Percentiles rank a stretch among this genome's conserved stretches.
Evolutionary conservation across 2,329 filamentous ascomycete genomes (phyloP).

Genomic region (Fonsecaea nubica): DNA sequence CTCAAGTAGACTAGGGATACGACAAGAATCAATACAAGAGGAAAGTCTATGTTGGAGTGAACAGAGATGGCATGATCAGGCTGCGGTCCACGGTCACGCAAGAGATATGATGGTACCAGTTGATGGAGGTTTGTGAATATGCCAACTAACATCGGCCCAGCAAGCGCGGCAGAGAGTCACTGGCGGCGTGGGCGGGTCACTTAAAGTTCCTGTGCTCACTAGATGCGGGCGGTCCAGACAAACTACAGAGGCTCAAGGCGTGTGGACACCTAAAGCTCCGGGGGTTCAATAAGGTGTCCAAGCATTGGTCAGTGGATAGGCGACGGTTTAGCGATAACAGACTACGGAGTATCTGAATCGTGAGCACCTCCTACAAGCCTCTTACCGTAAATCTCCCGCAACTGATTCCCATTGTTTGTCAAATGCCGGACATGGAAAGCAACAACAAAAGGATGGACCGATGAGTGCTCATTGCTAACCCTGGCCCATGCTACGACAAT

Average conservation of each 20-base stretch:
- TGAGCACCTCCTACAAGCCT: neutral
- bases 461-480: neutral
- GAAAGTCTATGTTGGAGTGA: neutral
- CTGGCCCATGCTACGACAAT: neutral
- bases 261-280: neutral
- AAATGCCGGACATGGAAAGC: constrained; percentile 2
- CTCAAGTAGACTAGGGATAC: neutral
- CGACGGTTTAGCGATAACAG: constrained; percentile 11
- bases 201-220: constrained; percentile 1
- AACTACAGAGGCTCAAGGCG: neutral
- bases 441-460: neutral
- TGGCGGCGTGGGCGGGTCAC: neutral
- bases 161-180: constrained; percentile 11
- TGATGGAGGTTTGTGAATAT: constrained; percentile 16
- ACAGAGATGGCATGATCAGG: constrained; percentile 12
- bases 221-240: neutral
- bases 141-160: constrained; percentile 12
- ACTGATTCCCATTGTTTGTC: neutral
- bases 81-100: constrained; percentile 15
- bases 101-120: constrained; percentile 11
- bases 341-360: constrained; percentile 5
- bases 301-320: constrained; percentile 16
- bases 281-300: neutral
- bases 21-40: neutral
- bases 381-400: neutral